These are phyloP conservation scores for Uncinocarpus reesii DNA, from an alignment of 2,329 filamentous ascomycete genomes.

Conservation along the genomic window DNA sequence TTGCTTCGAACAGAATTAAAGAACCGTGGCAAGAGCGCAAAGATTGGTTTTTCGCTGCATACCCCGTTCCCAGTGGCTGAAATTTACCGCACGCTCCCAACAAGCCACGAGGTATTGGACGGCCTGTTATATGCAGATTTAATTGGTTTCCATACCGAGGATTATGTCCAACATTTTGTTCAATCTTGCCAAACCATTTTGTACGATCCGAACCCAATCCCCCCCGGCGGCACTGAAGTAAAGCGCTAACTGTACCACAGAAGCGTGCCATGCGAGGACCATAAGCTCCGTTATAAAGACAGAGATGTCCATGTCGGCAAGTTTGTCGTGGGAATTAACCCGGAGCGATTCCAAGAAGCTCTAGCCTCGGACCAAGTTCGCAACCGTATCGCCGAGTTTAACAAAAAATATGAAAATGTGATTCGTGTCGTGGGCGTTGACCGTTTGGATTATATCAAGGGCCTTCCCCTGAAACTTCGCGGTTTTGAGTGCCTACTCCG, in stretches of 20 bases:
- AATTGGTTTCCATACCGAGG: slow-evolving; percentile 90
- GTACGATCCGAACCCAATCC: too few species aligned
- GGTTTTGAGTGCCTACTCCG: slow-evolving; percentile 89
- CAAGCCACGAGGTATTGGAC: slow-evolving; percentile 80
- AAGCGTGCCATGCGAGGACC: slow-evolving; percentile 72
- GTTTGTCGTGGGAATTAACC: slow-evolving; percentile 92
- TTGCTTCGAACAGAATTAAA: slow-evolving; percentile 70
- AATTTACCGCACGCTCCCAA: slow-evolving; percentile 77
- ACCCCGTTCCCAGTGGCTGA: slow-evolving; percentile 93
- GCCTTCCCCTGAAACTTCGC: slow-evolving; percentile 86
- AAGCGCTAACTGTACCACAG: slow-evolving; percentile 63
- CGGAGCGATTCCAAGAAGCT: slow-evolving; percentile 73
- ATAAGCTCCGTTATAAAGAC: slow-evolving; percentile 72
- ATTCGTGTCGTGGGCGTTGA: slow-evolving; percentile 93
- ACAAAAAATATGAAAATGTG: slow-evolving; percentile 68
- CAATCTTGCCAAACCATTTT: slow-evolving; percentile 86
- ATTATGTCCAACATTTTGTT: slow-evolving; percentile 86
- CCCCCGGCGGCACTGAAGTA: not conserved
- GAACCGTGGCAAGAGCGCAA: slow-evolving; percentile 61
- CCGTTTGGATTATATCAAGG: slow-evolving; percentile 78
- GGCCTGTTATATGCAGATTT: slow-evolving; percentile 84
- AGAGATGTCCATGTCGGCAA: slow-evolving; percentile 75
- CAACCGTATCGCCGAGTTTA: slow-evolving; percentile 60
- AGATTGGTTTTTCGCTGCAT: slow-evolving; percentile 88
- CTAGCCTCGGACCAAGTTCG: slow-evolving; percentile 61